Evolutionary conservation across 2,329 filamentous ascomycete genomes (phyloP).

Genomic region (Aspergillus tanneri): DNA sequence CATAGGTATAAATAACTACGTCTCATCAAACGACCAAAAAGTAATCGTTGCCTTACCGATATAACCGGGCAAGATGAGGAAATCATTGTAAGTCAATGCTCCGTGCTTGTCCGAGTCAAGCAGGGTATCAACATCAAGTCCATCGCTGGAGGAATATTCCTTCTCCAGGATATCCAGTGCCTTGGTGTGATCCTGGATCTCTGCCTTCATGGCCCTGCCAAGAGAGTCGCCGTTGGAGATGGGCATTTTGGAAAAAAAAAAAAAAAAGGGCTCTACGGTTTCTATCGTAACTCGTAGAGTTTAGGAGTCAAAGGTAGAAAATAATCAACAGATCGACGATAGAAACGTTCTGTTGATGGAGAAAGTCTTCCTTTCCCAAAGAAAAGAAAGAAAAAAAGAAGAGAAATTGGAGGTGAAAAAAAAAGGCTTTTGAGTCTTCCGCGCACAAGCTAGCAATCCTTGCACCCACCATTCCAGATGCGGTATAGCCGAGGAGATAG

Average conservation of each 20-base stretch:
- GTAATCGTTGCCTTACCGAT: conserved; percentile 61
- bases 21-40: conserved; percentile 8
- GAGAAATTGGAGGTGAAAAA: conserved; percentile 35
- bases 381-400: conserved; percentile 49
- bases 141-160: conserved; percentile 78
- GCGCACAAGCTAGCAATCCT: conserved; percentile 22
- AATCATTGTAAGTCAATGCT: conserved; percentile 98
- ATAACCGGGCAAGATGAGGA: conserved; percentile 92
- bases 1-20: conserved; percentile 24
- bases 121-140: conserved; percentile 79
- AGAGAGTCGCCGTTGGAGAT: conserved; percentile 64
- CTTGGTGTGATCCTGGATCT: conserved; percentile 69
- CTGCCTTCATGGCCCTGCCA: conserved; percentile 49
- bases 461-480: conserved; percentile 18
- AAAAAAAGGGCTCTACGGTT: conserved; percentile 31
- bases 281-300: conserved; percentile 26
- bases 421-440: conserved; percentile 30
- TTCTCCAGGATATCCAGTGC: conserved; percentile 75
- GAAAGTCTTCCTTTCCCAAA: conserved; percentile 60
- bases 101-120: conserved; percentile 90
- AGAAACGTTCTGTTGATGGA: conserved; percentile 57
- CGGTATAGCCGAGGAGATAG: conserved; percentile 21
- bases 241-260: conserved; percentile 61
- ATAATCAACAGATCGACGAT: conserved; percentile 47
- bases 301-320: conserved; percentile 22